phyloP scores from a whole-genome alignment of 139 green algal species.

The Micromonas commoda region DNA sequence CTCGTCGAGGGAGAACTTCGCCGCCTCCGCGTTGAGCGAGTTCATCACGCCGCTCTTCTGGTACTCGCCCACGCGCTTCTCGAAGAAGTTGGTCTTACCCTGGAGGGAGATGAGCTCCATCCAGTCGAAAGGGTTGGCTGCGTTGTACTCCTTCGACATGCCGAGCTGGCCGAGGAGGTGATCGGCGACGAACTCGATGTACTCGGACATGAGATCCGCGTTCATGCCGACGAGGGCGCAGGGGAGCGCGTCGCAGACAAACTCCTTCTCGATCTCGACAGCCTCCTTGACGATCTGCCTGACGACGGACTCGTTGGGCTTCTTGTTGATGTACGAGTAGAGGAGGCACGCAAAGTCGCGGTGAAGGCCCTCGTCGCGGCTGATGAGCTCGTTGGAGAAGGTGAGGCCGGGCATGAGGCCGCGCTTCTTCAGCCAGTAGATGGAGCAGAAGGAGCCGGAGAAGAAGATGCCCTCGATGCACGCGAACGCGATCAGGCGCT shows the following conservation, averaged over 20 bases:
- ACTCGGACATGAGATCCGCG: slow-evolving; percentile 56
- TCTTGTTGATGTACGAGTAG: slow-evolving; percentile 50
- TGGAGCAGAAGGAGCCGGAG: slow-evolving; percentile 63
- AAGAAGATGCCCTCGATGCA: slow-evolving; percentile 77
- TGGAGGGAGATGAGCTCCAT: slow-evolving; percentile 83
- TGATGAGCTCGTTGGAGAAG: slow-evolving; percentile 75
- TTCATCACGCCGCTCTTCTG: slow-evolving; percentile 69
- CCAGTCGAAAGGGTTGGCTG: slow-evolving; percentile 74
- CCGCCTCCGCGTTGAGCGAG: background rate
- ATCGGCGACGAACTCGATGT: slow-evolving; percentile 74
- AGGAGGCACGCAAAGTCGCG: slow-evolving; percentile 69
- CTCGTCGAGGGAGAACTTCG: slow-evolving; percentile 65
- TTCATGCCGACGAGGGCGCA: slow-evolving; percentile 71
- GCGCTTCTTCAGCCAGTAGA: slow-evolving; percentile 77
- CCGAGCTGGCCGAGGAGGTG: slow-evolving; percentile 56
- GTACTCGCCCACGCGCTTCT: slow-evolving; percentile 76
- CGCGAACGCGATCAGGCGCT: slow-evolving; percentile 64
- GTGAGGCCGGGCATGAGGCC: slow-evolving; percentile 64
- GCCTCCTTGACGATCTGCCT: slow-evolving; percentile 53
- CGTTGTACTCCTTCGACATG: slow-evolving; percentile 55
- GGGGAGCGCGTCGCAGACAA: slow-evolving; percentile 55
- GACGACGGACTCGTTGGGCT: slow-evolving; percentile 38
- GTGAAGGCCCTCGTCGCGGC: slow-evolving; percentile 68
- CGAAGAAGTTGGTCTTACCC: slow-evolving; percentile 81
- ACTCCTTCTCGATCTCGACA: slow-evolving; percentile 63